phyloP scores from a whole-genome alignment of 2,329 filamentous ascomycete species.

The Plectosphaerella plurivora region DNA sequence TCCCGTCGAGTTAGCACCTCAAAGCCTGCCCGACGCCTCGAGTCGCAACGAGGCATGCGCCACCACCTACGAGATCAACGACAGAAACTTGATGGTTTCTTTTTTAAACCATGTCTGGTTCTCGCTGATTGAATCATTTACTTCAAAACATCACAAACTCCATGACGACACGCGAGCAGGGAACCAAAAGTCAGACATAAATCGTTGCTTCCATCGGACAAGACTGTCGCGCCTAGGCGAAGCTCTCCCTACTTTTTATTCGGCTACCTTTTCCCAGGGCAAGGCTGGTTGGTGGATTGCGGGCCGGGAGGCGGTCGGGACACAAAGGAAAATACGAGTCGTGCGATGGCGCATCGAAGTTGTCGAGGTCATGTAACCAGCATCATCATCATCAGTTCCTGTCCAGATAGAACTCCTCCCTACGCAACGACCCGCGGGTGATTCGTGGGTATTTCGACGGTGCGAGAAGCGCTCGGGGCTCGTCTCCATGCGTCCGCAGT shows the following conservation, averaged over 20 bases:
- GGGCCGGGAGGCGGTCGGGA: constrained; percentile 18
- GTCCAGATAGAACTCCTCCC: constrained; percentile 37
- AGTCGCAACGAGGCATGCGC: no score
- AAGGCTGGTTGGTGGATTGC: not conserved
- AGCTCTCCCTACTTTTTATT: constrained; percentile 1
- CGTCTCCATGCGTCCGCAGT: constrained; percentile 17
- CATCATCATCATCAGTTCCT: constrained; percentile 33
- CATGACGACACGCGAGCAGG: no score
- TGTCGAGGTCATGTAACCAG: constrained; percentile 30
- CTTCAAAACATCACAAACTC: no score
- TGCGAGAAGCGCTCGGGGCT: constrained; percentile 27
- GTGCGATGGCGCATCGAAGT: constrained; percentile 22
- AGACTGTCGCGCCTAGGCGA: not conserved
- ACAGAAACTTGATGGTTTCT: no score
- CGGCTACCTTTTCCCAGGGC: not conserved
- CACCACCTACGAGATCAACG: no score
- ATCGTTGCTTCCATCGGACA: constrained; percentile 1
- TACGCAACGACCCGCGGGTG: constrained; percentile 36
- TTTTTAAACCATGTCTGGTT: no score
- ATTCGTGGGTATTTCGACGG: constrained; percentile 28
- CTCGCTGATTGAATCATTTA: no score
- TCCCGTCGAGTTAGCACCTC: no score
- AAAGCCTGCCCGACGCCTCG: no score
- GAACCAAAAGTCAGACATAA: not conserved
- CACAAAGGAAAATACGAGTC: constrained; percentile 31